Base-by-base conservation (phyloP, 2,329 filamentous ascomycete species). In the Beauveria varroae region DNA sequence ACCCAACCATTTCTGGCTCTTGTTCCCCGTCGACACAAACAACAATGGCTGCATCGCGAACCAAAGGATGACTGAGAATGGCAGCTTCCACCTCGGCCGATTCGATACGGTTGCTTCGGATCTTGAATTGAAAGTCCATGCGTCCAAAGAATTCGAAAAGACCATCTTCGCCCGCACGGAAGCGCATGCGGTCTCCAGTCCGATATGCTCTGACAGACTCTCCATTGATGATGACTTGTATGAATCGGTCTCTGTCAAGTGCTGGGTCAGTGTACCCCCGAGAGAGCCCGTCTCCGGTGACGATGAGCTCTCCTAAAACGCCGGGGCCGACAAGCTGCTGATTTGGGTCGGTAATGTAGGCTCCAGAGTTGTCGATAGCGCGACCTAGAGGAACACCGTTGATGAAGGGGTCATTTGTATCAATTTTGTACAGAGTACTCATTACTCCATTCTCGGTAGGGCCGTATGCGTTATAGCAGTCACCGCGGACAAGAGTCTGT, bases 31-130 rank as follows among this genome's bases (percentile, higher is more conserved):
- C 30, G 1, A 62, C 16, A 5, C 57, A 54, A 0, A 68, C 3
- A 1, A 71, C 54, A 2, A 62, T 64, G 14, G 59, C 67, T 1
- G 67, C 66, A 34, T 69, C 62, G 8, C 62, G 53, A 14, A 69
- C 65, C 5, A 26, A 4, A 3, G 56, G 44, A 10, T 67, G 60
- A 1, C 18, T 58, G n/a, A 61, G 61, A 1, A 71, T 51, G 1
- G 53, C 62, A 9, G 66, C 63, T 18, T 73, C 70, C 2, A 73
- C 66, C 40, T 73, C 71, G 0, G 60, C 66, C 1, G 68, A 57
- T 57, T 74, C 72, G 28, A 73, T 56, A 3, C 71, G 68, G 9
- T 73, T 66, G 10, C 71, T 70, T 22, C 69, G 66, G 10, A 73
- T 64, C 60, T 73, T 73, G 54, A 71, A 62, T 24, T 72, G 69